A percentile compares a stretch with the other conserved stretches of the same genome.
Conservation (phyloP, 805 yeast species). For the Candida hispaniensis region DNA sequence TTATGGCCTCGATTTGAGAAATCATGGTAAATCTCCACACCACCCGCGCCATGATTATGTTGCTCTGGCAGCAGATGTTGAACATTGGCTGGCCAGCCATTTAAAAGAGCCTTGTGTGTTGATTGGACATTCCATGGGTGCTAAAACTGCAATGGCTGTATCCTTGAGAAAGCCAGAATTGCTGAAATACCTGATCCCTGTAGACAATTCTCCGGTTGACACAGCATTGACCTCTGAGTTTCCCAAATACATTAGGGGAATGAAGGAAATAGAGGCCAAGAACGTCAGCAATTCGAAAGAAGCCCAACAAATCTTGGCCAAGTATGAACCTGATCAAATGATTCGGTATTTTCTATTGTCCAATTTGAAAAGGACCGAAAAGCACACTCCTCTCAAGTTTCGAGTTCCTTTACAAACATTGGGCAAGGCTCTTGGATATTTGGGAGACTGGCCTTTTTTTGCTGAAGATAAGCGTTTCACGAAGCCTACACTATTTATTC, state of each 20-base stretch:
- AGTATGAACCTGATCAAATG: slow-evolving; percentile 48
- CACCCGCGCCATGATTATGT: slow-evolving; percentile 61
- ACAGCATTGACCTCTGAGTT: slow-evolving; percentile 49
- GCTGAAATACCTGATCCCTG: slow-evolving; percentile 54
- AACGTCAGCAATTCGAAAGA: slow-evolving; percentile 44
- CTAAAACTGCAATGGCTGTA: slow-evolving; percentile 83
- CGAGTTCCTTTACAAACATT: slow-evolving; percentile 66
- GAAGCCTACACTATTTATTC: slow-evolving; percentile 65
- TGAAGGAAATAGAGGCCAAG: slow-evolving; percentile 45
- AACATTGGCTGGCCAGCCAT: no score
- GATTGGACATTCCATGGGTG: slow-evolving; percentile 55
- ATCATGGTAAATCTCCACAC: slow-evolving; percentile 91
- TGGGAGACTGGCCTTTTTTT: slow-evolving; percentile 71
- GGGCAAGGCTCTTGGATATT: slow-evolving; percentile 44
- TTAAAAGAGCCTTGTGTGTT: slow-evolving; percentile 35
- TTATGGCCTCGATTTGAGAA: slow-evolving; percentile 54
- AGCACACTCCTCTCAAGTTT: slow-evolving; percentile 32
- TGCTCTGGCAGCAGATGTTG: slow-evolving; percentile 78
- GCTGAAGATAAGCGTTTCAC: slow-evolving; percentile 43
- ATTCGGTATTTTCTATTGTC: slow-evolving; percentile 72
- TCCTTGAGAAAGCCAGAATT: slow-evolving; percentile 55
- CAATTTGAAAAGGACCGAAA: slow-evolving; percentile 43
- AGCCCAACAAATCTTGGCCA: slow-evolving; percentile 51
- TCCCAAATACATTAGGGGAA: slow-evolving; percentile 51
- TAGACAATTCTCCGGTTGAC: slow-evolving; percentile 84